Conservation (phyloP, 345 rosid species). For the Cardamine chenopodiifolia region DNA sequence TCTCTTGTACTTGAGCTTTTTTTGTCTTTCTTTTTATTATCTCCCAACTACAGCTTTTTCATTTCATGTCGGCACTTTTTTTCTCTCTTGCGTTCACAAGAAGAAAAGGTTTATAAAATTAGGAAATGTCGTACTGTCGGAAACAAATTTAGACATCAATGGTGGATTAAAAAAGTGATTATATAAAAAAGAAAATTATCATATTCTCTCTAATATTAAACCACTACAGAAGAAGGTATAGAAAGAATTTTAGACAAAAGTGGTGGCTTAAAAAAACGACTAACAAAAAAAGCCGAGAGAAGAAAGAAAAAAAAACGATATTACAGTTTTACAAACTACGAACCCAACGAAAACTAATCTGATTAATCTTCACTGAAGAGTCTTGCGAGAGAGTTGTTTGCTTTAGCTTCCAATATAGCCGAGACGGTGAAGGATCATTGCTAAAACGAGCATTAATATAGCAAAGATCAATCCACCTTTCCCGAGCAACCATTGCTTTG, state of each 20-base stretch:
- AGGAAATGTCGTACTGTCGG: neutral
- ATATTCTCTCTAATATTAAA: neutral
- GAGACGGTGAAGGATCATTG: slow-evolving; percentile 75
- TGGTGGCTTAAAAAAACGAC: neutral
- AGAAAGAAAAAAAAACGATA: neutral
- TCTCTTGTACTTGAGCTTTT: slow-evolving; percentile 14
- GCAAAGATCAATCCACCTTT: slow-evolving; percentile 82
- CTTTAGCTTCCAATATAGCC: slow-evolving; percentile 72
- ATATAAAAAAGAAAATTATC: neutral
- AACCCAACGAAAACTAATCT: slow-evolving; percentile 8
- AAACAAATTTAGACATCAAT: neutral
- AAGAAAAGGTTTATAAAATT: neutral
- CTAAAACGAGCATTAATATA: slow-evolving; percentile 75
- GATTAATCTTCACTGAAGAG: slow-evolving; percentile 10
- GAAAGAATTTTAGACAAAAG: slow-evolving; percentile 18
- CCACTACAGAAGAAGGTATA: slow-evolving; percentile 16
- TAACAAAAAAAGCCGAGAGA: neutral
- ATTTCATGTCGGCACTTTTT: neutral
- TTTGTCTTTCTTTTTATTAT: neutral
- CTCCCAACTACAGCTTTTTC: neutral
- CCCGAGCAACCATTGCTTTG: slow-evolving; percentile 92
- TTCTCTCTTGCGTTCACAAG: neutral
- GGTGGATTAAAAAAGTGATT: neutral
- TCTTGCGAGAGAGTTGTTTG: slow-evolving; percentile 1
- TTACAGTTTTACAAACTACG: slow-evolving; percentile 31